Evolutionary conservation across 192 early-diverging fungal species (phyloP).

Genomic region (Bifiguratus adelaidae): DNA sequence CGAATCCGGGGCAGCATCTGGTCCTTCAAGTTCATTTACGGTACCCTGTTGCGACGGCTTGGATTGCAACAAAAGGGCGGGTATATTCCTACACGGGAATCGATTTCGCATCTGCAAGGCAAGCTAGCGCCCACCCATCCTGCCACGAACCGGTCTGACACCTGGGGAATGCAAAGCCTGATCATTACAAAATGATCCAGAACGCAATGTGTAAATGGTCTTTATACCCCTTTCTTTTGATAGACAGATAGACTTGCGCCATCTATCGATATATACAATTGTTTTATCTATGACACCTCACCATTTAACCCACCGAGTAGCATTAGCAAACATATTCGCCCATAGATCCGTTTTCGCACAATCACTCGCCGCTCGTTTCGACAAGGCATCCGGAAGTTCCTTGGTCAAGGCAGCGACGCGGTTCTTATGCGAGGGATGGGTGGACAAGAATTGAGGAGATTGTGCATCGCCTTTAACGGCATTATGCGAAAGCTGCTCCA

Average conservation of each 20-base stretch:
- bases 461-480: slow-evolving; percentile 13
- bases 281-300: no score
- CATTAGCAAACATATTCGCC: slow-evolving; percentile 12
- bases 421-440: slow-evolving; percentile 71
- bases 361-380: slow-evolving; percentile 10
- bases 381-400: slow-evolving; percentile 14
- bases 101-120: no score
- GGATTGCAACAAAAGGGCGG: slow-evolving; percentile 33
- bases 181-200: no score
- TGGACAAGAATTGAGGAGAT: slow-evolving; percentile 62
- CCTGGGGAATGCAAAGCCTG: no score
- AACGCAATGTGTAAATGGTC: no score
- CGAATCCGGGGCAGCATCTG: slow-evolving; percentile 65
- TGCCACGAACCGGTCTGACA: no score
- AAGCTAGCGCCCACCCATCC: no score
- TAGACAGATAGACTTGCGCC: no score
- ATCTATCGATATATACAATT: no score
- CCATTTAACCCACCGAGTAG: no score
- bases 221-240: no score
- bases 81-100: no score
- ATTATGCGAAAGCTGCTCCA: slow-evolving; percentile 30
- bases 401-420: slow-evolving; percentile 47
- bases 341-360: slow-evolving; percentile 23
- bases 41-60: slow-evolving; percentile 35
- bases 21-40: slow-evolving; percentile 72